phyloP scores from a whole-genome alignment of 345 rosid species.

The Excoecaria agallocha region DNA sequence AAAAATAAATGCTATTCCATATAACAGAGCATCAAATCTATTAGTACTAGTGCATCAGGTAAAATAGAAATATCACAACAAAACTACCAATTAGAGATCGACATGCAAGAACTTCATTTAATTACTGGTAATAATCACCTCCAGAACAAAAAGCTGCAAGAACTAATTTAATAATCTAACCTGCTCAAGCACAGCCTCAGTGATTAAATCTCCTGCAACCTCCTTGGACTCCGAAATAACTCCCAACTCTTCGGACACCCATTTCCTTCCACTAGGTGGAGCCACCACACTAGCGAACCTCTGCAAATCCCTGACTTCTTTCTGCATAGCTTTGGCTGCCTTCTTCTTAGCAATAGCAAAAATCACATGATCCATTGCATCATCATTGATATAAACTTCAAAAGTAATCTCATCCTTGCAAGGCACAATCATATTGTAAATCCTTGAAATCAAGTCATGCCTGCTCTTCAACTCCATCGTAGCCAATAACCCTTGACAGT shows the following conservation, averaged over 20 bases:
- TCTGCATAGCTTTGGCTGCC: slow-evolving; percentile 75
- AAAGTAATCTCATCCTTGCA: slow-evolving; percentile 86
- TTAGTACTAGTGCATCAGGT: not conserved
- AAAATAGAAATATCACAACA: not conserved
- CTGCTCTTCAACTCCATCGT: slow-evolving; percentile 95
- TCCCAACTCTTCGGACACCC: slow-evolving; percentile 73
- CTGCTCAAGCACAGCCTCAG: slow-evolving; percentile 92
- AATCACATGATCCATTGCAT: slow-evolving; percentile 82
- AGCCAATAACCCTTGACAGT: slow-evolving; percentile 86
- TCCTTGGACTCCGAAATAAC: slow-evolving; percentile 87
- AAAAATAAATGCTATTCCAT: not conserved
- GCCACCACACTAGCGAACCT: slow-evolving; percentile 53
- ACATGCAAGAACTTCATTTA: not conserved
- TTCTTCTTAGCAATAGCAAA: slow-evolving; percentile 88
- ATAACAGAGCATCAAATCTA: slow-evolving; percentile 2
- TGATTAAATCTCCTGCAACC: slow-evolving; percentile 88
- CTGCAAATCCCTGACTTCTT: slow-evolving; percentile 83
- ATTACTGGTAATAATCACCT: not conserved
- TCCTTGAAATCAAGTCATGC: slow-evolving; percentile 78
- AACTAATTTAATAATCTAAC: slow-evolving; percentile 27
- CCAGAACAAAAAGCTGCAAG: not conserved
- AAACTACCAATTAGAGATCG: not conserved
- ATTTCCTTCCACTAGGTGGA: slow-evolving; percentile 61
- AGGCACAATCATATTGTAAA: slow-evolving; percentile 74
- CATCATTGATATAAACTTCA: slow-evolving; percentile 92